phyloP scores from a whole-genome alignment of 257 asterid genomes.

The Nicotiana attenuata region DNA sequence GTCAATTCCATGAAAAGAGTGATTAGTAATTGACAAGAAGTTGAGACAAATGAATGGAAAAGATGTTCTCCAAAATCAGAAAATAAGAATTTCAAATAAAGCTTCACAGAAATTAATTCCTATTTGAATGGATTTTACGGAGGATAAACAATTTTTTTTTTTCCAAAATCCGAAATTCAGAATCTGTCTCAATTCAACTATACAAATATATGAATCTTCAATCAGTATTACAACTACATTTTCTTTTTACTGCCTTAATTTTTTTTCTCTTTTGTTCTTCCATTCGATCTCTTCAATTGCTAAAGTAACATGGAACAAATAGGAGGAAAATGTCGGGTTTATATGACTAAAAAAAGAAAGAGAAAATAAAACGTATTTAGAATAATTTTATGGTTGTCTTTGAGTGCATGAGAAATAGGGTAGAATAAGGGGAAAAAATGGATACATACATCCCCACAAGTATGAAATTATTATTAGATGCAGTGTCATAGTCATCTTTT shows the following conservation, averaged over 20 bases:
- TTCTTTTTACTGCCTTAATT: not conserved
- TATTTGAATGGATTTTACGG: not conserved
- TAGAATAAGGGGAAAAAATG: conserved; percentile 11
- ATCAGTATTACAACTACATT: not conserved
- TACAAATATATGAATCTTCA: not conserved
- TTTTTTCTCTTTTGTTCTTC: not conserved
- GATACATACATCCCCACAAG: conserved; percentile 27
- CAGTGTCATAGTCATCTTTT: conserved; percentile 47
- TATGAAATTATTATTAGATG: conserved; percentile 41
- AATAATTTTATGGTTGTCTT: not conserved
- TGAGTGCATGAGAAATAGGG: conserved; percentile 27
- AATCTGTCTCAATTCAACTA: not conserved
- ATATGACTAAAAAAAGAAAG: too few relatives aligned
- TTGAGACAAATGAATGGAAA: not conserved
- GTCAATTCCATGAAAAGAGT: not conserved
- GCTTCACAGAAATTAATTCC: not conserved
- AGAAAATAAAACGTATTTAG: not conserved
- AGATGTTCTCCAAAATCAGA: not conserved
- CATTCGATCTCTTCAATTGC: not conserved
- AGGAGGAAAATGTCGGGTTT: not conserved
- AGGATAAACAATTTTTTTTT: not conserved
- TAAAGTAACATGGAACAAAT: not conserved
- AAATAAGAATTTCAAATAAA: not conserved
- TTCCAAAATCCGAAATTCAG: not conserved
- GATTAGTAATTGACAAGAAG: not conserved